These are phyloP conservation scores for Saccharum officinarum DNA, from an alignment of 176 grass and related monocot genomes.

Conservation along the genomic window DNA sequence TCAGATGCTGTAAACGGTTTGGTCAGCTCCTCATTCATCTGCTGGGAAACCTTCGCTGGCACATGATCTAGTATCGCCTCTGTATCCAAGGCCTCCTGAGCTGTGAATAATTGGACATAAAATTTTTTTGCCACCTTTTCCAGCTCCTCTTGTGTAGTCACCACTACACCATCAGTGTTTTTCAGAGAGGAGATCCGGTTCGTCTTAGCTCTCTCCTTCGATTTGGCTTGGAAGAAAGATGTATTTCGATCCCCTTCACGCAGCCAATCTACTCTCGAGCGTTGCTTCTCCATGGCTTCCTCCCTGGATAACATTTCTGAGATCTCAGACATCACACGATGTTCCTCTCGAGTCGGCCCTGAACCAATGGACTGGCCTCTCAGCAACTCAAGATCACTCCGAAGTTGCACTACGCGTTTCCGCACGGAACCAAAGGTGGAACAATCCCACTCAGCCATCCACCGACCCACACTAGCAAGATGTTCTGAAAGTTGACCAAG, in stretches of 20 bases:
- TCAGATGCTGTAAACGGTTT: neutral
- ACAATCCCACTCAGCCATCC: neutral
- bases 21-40: neutral
- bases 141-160: neutral
- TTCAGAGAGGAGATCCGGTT: neutral
- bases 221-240: neutral
- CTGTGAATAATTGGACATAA: neutral
- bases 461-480: no score
- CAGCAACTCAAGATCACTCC: accelerated
- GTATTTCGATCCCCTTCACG: neutral
- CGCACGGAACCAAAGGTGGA: neutral
- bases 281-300: neutral
- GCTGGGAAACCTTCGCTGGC: neutral
- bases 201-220: neutral
- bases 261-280: neutral
- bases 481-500: neutral
- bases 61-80: neutral
- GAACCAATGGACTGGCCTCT: neutral
- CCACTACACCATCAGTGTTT: accelerated
- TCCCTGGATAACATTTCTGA: neutral
- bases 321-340: accelerated
- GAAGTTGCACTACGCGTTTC: accelerated
- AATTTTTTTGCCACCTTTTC: accelerated
- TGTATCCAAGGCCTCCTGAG: neutral
- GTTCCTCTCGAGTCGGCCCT: accelerated